Base-by-base conservation (phyloP, 2,329 filamentous ascomycete species). In the Didymella glomerata region DNA sequence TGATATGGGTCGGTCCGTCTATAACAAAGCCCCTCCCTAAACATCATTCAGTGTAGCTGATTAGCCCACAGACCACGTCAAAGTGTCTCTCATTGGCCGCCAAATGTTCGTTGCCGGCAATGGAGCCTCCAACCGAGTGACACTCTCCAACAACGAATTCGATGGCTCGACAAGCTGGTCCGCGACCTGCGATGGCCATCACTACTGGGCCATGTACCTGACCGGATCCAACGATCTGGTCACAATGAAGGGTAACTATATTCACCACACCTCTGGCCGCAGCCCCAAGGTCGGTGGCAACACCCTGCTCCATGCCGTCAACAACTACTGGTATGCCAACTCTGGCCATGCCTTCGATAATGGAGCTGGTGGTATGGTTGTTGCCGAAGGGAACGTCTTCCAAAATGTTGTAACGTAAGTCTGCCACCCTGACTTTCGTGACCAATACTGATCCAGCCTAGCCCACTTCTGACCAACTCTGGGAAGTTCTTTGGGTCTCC, bases 201-300 rank as follows among this genome's bases (percentile, higher is more conserved):
- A 86, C 75, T 87, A 87, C 81, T 87, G 85, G 83, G 80, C 74
- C 22, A 74, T 86, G 61, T 85, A 84, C 76, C 78, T 87, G 27
- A 80, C 79, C 24, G 85, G 85, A 11, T 77, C 80, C 48, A 79
- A 73, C 66, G 85, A 87, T 68, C 66, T 82, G 59, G 77, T 86
- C 67, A 87, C 85, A 61, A 68, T 87, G 71, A 83, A 85, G 77
- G 79, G 80, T 60, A 87, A 87, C 79, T 86, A 86, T 76, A 78
- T 87, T 68, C 82, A 85, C 79, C 78, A 84, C 71, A 82, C 81
- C 42, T 81, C 78, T 14, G 85, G 85, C 52, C 83, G 85, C 48
- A 76, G 77, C 14, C 85, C 84, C 61, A 86, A 86, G 77, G 76
- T 87, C 11, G 76, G 74, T 57, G 79, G 78, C 14, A 82, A 82